Conservation (phyloP, 306 rosid species). For the Clitoria ternatea region DNA sequence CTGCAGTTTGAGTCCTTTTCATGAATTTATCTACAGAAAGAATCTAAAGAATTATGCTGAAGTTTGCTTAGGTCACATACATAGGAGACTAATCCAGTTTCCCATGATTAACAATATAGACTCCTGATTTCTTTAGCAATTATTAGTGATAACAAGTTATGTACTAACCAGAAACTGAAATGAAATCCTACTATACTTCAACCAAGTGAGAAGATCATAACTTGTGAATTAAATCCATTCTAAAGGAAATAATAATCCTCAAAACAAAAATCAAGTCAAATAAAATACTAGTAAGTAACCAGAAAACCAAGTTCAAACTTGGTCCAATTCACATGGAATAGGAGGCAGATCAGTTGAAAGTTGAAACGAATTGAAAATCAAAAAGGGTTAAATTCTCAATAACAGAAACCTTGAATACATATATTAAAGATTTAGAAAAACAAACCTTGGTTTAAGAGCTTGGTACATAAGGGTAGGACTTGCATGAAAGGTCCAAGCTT, state of each 20-base stretch:
- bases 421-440: constrained; percentile 21
- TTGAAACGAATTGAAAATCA: not conserved
- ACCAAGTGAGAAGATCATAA: not conserved
- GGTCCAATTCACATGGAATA: not conserved
- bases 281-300: not conserved
- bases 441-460: constrained; percentile 58
- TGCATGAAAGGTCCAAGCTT: constrained; percentile 57
- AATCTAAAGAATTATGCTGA: not conserved
- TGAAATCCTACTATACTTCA: not conserved
- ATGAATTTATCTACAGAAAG: not conserved
- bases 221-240: not conserved
- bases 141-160: not conserved
- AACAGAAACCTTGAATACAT: not conserved
- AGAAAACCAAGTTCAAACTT: not conserved
- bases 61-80: not conserved
- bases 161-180: not conserved
- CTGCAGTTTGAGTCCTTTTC: not conserved
- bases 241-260: not conserved
- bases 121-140: constrained; percentile 1
- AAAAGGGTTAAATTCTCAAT: not conserved
- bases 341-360: constrained; percentile 1
- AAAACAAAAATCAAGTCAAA: not conserved
- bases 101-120: not conserved
- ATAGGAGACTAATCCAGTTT: not conserved
- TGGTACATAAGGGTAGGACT: constrained; percentile 52